Evolutionary conservation across 148 eudicot species (phyloP).

Genomic region (Chenopodium formosanum): DNA sequence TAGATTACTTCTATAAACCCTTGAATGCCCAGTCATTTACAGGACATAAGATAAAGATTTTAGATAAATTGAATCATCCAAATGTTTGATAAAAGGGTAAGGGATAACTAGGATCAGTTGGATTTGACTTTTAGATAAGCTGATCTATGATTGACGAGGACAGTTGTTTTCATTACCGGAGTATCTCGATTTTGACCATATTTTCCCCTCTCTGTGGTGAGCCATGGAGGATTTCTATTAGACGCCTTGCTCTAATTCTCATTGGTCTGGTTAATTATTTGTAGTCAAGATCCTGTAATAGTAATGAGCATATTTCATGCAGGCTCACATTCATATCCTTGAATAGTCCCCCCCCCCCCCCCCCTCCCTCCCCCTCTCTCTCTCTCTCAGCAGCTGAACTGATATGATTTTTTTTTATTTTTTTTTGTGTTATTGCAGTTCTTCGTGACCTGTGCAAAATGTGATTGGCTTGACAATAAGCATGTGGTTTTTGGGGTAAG

Average conservation of each 20-base stretch:
- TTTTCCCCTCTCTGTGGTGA: neutral
- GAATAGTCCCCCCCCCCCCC: neutral
- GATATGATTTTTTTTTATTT: neutral
- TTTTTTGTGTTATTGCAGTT: slow-evolving; percentile 49
- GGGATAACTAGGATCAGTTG: neutral
- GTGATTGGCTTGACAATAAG: slow-evolving; percentile 97
- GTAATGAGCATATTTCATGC: neutral
- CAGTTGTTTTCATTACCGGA: neutral
- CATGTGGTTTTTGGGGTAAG: slow-evolving; percentile 97
- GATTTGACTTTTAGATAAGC: neutral
- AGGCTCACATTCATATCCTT: slow-evolving; percentile 2
- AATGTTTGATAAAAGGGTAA: neutral
- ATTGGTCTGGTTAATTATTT: neutral
- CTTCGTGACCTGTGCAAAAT: slow-evolving; percentile 87
- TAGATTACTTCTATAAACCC: neutral
- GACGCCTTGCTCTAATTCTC: neutral
- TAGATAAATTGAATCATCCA: neutral
- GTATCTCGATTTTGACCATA: neutral
- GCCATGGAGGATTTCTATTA: neutral
- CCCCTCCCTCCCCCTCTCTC: neutral
- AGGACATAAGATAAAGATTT: neutral
- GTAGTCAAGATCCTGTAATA: neutral
- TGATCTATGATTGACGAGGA: neutral
- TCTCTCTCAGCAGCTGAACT: neutral
- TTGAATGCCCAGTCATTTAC: neutral